Evolutionary conservation across 2,329 filamentous ascomycete species (phyloP).

Genomic region (Dothideomycetes sp.): DNA sequence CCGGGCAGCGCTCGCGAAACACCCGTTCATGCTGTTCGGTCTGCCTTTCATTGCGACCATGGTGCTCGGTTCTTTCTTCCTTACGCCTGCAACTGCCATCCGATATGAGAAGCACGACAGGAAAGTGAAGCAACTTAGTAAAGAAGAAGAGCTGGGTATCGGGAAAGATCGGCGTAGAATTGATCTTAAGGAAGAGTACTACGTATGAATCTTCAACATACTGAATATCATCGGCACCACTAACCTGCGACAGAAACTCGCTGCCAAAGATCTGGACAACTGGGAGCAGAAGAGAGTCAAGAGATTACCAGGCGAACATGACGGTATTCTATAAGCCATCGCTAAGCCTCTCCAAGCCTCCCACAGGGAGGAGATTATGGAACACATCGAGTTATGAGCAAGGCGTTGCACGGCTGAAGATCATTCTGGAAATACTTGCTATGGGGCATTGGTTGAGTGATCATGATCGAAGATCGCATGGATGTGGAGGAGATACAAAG

Average conservation of each 20-base stretch:
- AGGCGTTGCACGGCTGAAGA: background rate
- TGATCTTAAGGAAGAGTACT: constrained; percentile 78
- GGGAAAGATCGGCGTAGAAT: constrained; percentile 60
- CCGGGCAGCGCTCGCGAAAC: constrained; percentile 60
- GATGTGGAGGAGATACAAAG: no score
- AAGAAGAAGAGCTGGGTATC: constrained; percentile 78
- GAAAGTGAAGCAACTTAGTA: constrained; percentile 72
- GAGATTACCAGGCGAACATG: constrained; percentile 77
- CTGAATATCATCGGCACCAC: constrained; percentile 4
- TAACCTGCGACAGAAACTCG: constrained; percentile 48
- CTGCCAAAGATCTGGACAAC: constrained; percentile 82
- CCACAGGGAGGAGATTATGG: no score
- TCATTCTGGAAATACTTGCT: no score
- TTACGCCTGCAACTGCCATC: constrained; percentile 87
- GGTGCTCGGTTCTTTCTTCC: constrained; percentile 81
- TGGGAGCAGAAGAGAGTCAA: constrained; percentile 97
- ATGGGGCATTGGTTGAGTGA: no score
- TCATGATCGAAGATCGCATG: no score
- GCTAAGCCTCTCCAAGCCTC: no score
- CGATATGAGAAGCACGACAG: constrained; percentile 90
- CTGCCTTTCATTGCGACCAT: constrained; percentile 86
- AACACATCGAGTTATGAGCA: background rate
- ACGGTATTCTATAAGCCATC: constrained; percentile 57
- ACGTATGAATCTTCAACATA: constrained; percentile 47
- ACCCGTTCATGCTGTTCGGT: constrained; percentile 87